Base-by-base conservation (phyloP, 495 filamentous ascomycete genomes). In the Neurospora sp. region DNA sequence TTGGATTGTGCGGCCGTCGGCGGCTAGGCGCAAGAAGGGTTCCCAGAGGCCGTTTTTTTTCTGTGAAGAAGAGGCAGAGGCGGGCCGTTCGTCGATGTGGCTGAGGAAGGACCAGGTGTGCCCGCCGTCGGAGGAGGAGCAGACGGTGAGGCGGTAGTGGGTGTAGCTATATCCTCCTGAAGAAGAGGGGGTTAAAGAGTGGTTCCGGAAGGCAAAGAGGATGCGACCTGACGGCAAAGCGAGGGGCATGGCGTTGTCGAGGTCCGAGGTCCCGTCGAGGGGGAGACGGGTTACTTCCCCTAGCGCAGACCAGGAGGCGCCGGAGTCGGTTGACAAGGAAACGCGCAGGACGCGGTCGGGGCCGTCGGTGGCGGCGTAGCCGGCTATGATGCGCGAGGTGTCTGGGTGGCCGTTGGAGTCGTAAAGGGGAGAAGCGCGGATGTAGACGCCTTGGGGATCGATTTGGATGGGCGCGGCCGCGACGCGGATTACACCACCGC, bases 161-260 rank as follows among this genome's bases (percentile, higher is more conserved):
- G 83, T 86, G 73, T 85, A 87, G 1, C 31, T 75, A 2, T 31
- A 3, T 31, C 27, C 27, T 31, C 27, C 27, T 31, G 27, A 31
- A 31, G 27, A 31, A 31, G 27, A 86, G 12, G 27, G 14, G 27
- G 5, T 1, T 0, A 65, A 1, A 4, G 53, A 35, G 75, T 90
- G 89, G 77, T 90, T 90, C 38, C 89, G 85, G 75, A 89, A 90
- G 1, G 88, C 87, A 8, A 83, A 85, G 0, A 91, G 81, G 27
- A 91, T 82, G 0, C 81, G 80, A 0, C 83, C 82, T 3, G 82
- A 82, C 2, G 85, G 80, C 0, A 88, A 78, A 70, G 89, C 86
- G 3, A 89, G 82, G 8, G 88, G 79, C 73, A 86, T 87, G 74
- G 85, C 82, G 76, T 91, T 91, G 78, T 90, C 89, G 42, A 89